These are phyloP conservation scores for Alternaria incomplexa DNA, from an alignment of 2,329 filamentous ascomycete species.

Conservation along the genomic window DNA sequence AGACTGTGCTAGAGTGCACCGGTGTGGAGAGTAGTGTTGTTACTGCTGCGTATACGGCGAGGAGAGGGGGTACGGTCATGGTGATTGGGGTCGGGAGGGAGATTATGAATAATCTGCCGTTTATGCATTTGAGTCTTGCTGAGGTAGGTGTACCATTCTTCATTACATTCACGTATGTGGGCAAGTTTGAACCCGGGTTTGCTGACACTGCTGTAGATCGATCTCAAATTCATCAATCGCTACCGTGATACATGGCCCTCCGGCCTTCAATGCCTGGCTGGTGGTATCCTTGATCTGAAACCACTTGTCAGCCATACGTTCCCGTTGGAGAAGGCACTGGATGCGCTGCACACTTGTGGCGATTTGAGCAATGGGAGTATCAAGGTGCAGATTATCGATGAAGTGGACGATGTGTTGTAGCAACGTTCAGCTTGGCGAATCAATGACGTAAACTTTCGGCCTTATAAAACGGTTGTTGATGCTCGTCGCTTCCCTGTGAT, in stretches of 20 bases:
- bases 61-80: slow-evolving; percentile 66
- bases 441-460: not conserved
- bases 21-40: slow-evolving; percentile 68
- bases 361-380: slow-evolving; percentile 62
- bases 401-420: slow-evolving; percentile 35
- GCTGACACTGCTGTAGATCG: slow-evolving; percentile 55
- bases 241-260: slow-evolving; percentile 74
- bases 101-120: slow-evolving; percentile 69
- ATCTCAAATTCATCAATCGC: slow-evolving; percentile 73
- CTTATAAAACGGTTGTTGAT: not conserved
- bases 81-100: slow-evolving; percentile 69
- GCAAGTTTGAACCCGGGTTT: fast-evolving
- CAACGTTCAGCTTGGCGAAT: not conserved
- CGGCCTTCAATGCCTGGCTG: slow-evolving; percentile 66
- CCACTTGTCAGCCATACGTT: slow-evolving; percentile 68
- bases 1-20: slow-evolving; percentile 69
- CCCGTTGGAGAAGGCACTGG: slow-evolving; percentile 65
- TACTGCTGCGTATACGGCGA: slow-evolving; percentile 63
- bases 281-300: slow-evolving; percentile 66
- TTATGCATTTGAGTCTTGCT: slow-evolving; percentile 69
- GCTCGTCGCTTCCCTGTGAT: no score
- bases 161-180: fast-evolving
- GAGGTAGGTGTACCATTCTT: slow-evolving; percentile 60
- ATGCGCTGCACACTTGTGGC: slow-evolving; percentile 62
- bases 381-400: slow-evolving; percentile 66